Evolutionary conservation across 176 grass and related monocot genomes (phyloP).

Genomic region (Poa annua): DNA sequence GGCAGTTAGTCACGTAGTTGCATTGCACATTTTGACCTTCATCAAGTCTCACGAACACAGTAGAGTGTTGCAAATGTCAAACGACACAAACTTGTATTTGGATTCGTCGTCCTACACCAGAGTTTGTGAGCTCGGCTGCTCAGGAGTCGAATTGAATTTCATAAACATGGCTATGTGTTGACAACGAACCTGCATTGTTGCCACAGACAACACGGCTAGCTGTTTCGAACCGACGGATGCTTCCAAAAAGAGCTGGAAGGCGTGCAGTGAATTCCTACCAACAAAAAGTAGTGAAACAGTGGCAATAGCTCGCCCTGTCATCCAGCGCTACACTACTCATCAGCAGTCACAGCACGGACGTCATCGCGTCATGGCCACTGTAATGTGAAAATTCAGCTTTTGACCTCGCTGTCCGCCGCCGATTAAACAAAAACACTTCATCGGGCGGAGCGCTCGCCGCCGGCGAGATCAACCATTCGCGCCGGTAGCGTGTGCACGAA

Average conservation of each 20-base stretch:
- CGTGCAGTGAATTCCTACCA: background rate
- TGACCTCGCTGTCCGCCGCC: background rate
- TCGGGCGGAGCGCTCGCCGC: background rate
- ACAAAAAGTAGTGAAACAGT: background rate
- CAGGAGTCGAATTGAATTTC: too few relatives aligned
- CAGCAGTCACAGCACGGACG: background rate
- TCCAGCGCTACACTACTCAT: background rate
- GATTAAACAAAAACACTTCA: background rate
- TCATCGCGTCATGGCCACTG: background rate
- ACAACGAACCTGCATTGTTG: background rate
- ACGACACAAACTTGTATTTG: too few relatives aligned
- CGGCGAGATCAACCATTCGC: background rate
- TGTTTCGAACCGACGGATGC: background rate
- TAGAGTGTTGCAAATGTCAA: too few relatives aligned
- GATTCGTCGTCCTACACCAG: too few relatives aligned
- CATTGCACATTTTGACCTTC: too few relatives aligned
- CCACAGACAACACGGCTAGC: background rate
- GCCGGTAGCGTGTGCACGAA: background rate
- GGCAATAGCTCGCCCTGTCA: background rate
- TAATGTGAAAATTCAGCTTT: background rate
- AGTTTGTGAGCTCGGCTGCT: too few relatives aligned
- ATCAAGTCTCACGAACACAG: too few relatives aligned
- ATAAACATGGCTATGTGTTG: background rate
- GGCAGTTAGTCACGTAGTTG: too few relatives aligned
- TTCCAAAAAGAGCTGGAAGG: background rate